These are phyloP conservation scores for Mucor lusitanicus DNA, from an alignment of 371 early-diverging fungal species.

Conservation along the genomic window DNA sequence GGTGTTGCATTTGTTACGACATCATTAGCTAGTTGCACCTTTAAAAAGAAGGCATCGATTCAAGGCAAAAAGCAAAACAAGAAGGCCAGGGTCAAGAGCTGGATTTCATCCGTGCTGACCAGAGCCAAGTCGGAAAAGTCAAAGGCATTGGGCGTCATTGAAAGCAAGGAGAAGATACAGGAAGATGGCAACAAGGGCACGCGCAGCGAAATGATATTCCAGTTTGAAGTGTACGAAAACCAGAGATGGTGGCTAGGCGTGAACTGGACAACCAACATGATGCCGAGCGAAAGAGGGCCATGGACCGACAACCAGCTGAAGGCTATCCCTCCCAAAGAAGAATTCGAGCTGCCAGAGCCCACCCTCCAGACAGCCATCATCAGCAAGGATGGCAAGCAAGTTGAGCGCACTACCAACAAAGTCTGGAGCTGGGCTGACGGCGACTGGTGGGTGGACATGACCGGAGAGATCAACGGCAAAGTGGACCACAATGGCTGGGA, in stretches of 20 bases:
- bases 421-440: slow-evolving; percentile 47
- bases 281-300: slow-evolving; percentile 41
- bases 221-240: slow-evolving; percentile 51
- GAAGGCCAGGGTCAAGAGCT: neutral
- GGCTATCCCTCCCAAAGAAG: slow-evolving; percentile 36
- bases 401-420: slow-evolving; percentile 28
- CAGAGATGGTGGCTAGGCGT: slow-evolving; percentile 56
- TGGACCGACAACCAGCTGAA: slow-evolving; percentile 47
- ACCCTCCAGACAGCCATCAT: slow-evolving; percentile 9
- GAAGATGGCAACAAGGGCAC: slow-evolving; percentile 7
- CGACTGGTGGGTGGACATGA: slow-evolving; percentile 60
- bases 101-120: neutral
- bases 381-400: slow-evolving; percentile 3
- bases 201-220: slow-evolving; percentile 46
- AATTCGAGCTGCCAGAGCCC: slow-evolving; percentile 36
- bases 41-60: neutral
- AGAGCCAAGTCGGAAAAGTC: slow-evolving; percentile 21
- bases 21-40: neutral
- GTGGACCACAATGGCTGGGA: slow-evolving; percentile 52
- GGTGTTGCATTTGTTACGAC: slow-evolving; percentile 25
- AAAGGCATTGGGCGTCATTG: slow-evolving; percentile 19
- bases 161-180: neutral
- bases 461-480: slow-evolving; percentile 35
- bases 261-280: slow-evolving; percentile 52
- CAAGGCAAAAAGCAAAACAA: neutral